phyloP scores from a whole-genome alignment of 176 grass and related monocot genomes.

The Ananas comosus region DNA sequence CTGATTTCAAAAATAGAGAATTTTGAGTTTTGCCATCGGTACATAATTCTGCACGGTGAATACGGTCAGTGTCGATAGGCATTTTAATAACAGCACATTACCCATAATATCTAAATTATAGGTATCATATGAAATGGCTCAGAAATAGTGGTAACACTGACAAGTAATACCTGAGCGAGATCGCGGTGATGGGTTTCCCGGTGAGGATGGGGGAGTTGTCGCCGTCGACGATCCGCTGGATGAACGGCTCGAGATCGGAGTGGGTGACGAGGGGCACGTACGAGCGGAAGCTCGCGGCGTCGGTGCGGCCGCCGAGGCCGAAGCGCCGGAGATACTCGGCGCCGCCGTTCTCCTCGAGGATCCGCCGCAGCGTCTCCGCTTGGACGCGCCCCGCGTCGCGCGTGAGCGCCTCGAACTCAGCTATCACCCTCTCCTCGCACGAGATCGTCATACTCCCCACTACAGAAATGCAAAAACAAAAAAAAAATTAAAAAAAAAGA shows the following conservation, averaged over 20 bases:
- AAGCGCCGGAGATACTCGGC: constrained; percentile 69
- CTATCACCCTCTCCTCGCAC: constrained; percentile 48
- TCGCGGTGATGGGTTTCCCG: constrained; percentile 60
- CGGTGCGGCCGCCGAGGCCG: constrained; percentile 61
- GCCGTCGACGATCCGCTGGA: constrained; percentile 65
- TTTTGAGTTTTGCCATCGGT: too few relatives aligned
- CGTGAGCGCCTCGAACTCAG: constrained; percentile 58
- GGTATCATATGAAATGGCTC: too few relatives aligned
- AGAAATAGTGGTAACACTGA: too few relatives aligned
- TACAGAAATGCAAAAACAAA: not conserved
- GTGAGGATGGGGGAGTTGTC: constrained; percentile 48
- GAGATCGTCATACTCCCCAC: constrained; percentile 43
- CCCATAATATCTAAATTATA: too few relatives aligned
- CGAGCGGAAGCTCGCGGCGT: constrained; percentile 61
- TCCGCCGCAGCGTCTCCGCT: constrained; percentile 53
- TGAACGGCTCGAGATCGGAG: constrained; percentile 58
- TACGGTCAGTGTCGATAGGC: too few relatives aligned
- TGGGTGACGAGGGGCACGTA: constrained; percentile 69
- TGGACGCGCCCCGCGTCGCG: constrained; percentile 49
- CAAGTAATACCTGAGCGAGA: constrained; percentile 59
- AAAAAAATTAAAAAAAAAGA: not conserved
- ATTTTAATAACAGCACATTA: too few relatives aligned
- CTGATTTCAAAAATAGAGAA: too few relatives aligned
- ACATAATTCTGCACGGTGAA: too few relatives aligned
- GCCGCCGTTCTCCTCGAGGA: constrained; percentile 59